A percentile compares a stretch with the other conserved stretches of the same genome.
Conservation (phyloP, 441 rosid species). For the Pelargonium myrrhifolium region DNA sequence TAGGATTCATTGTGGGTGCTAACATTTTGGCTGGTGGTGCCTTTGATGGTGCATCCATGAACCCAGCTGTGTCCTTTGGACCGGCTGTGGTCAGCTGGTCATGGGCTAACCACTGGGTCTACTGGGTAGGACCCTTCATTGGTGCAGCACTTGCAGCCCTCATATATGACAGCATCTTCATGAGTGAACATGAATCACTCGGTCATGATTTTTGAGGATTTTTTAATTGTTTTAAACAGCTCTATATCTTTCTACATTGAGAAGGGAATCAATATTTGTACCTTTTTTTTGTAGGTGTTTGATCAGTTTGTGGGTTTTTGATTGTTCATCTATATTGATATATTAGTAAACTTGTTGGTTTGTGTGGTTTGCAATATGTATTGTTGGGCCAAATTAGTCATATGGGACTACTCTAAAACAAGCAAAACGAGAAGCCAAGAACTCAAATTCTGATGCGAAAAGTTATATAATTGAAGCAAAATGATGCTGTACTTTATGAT, state of each 20-base stretch:
- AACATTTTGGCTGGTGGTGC: constrained; percentile 62
- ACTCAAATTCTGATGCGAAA: too few relatives aligned
- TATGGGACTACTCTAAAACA: too few relatives aligned
- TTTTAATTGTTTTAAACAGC: too few relatives aligned
- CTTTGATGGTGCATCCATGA: constrained; percentile 63
- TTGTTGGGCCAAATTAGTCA: too few relatives aligned
- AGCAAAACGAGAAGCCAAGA: neutral
- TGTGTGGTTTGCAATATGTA: too few relatives aligned
- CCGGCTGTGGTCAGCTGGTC: constrained; percentile 68
- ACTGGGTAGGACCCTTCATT: constrained; percentile 56
- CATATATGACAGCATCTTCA: constrained; percentile 50
- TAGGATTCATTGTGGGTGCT: constrained; percentile 64
- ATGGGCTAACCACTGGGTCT: constrained; percentile 66
- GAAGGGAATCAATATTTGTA: too few relatives aligned
- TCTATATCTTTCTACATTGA: too few relatives aligned
- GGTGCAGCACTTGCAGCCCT: constrained; percentile 58
- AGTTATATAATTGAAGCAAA: neutral
- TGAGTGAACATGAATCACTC: constrained; percentile 46
- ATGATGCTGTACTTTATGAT: neutral
- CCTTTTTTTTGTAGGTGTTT: too few relatives aligned
- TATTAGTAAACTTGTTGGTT: too few relatives aligned
- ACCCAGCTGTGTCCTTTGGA: constrained; percentile 62
- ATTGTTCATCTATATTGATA: too few relatives aligned
- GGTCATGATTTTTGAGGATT: constrained; percentile 33
- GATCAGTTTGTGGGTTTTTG: too few relatives aligned